Evolutionary conservation across 305 asterid species (phyloP).

Genomic region (Nicotiana rustica): DNA sequence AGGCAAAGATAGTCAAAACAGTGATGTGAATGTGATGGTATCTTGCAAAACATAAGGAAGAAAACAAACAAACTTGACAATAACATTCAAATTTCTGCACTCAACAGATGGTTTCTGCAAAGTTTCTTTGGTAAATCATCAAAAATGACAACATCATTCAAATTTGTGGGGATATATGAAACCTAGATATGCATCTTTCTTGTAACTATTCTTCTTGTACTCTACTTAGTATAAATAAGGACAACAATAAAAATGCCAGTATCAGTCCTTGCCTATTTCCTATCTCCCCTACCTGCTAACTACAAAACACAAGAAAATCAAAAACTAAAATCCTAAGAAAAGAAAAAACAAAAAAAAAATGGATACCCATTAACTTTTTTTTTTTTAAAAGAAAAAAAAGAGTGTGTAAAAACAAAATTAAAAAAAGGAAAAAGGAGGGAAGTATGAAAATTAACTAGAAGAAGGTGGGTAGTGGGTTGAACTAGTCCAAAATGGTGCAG

Average conservation of each 20-base stretch:
- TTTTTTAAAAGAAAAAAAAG: not conserved
- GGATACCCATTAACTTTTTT: not conserved
- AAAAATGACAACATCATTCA: constrained; percentile 26
- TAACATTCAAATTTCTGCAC: too few relatives aligned
- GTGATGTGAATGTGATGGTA: not conserved
- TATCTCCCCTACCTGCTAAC: not conserved
- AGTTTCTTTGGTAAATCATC: constrained; percentile 3
- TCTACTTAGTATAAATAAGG: not conserved
- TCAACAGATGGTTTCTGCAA: not conserved
- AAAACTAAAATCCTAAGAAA: not conserved
- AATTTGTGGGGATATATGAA: constrained; percentile 2
- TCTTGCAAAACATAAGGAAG: constrained; percentile 1
- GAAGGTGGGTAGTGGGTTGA: constrained; percentile 41
- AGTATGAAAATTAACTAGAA: constrained; percentile 34
- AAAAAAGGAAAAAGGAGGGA: not conserved
- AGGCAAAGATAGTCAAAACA: not conserved
- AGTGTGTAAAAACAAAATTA: not conserved
- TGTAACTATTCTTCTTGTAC: constrained; percentile 9
- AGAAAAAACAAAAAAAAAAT: not conserved
- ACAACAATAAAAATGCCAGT: not conserved
- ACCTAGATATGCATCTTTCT: not conserved
- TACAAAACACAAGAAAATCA: not conserved
- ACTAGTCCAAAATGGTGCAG: constrained; percentile 34
- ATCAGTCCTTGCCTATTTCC: not conserved
- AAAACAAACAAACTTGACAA: constrained; percentile 23